Conservation (phyloP, 768 basidiomycete species). For the Leccinum pellstonianum region DNA sequence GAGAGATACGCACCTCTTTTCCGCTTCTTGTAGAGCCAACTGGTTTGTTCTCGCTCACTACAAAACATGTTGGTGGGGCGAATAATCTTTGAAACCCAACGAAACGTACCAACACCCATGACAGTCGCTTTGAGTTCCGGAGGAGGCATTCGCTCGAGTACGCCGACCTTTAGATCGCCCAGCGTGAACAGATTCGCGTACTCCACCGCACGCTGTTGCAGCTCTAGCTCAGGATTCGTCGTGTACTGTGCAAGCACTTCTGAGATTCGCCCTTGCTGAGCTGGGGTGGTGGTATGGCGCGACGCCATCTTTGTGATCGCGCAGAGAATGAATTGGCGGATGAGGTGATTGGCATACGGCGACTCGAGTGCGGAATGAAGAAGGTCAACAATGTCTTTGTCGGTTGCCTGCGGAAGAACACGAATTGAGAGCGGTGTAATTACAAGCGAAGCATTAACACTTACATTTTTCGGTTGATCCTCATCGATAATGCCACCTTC, state of each 20-base stretch:
- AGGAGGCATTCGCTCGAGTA: constrained; percentile 98
- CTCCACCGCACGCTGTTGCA: constrained; percentile 95
- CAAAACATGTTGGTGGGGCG: constrained; percentile 4
- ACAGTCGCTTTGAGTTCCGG: constrained; percentile 98
- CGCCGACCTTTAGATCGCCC: constrained; percentile 75
- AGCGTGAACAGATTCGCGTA: constrained; percentile 83
- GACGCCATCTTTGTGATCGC: constrained; percentile 89
- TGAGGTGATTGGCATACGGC: constrained; percentile 89
- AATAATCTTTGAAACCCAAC: neutral
- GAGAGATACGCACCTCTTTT: constrained; percentile 55
- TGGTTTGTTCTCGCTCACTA: constrained; percentile 94
- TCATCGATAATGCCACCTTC: constrained; percentile 82
- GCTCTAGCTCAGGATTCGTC: constrained; percentile 87
- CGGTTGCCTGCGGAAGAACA: constrained; percentile 52
- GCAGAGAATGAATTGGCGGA: constrained; percentile 89
- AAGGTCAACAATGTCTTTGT: constrained; percentile 84
- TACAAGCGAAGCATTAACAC: constrained; percentile 15
- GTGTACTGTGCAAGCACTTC: constrained; percentile 79
- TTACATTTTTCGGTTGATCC: constrained; percentile 68
- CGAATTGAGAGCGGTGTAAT: neutral
- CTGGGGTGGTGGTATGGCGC: constrained; percentile 60
- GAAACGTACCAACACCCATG: constrained; percentile 77
- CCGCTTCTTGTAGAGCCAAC: constrained; percentile 85
- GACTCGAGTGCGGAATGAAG: constrained; percentile 86
- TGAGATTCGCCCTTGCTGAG: constrained; percentile 77